phyloP scores from a whole-genome alignment of 78 protist species.

The Dictyostelium firmibasis region DNA sequence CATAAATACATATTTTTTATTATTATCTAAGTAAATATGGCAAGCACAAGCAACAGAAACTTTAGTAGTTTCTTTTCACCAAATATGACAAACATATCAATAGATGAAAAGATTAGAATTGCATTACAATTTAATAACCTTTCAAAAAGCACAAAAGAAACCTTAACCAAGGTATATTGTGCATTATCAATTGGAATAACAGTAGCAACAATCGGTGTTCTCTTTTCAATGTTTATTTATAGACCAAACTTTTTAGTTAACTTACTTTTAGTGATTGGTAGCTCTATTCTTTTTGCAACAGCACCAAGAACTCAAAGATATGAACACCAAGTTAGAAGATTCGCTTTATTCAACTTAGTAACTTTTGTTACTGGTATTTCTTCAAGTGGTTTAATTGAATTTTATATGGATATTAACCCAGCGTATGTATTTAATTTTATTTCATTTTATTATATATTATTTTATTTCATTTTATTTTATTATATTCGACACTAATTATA shows the following conservation, averaged over 20 bases:
- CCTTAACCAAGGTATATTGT: constrained; percentile 24
- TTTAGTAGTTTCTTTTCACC: not conserved
- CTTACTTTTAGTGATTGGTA: not conserved
- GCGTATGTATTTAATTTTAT: constrained; percentile 24
- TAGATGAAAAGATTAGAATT: constrained; percentile 1
- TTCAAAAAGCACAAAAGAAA: constrained; percentile 17
- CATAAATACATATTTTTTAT: no score
- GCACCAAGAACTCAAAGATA: not conserved
- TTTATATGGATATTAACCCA: not conserved
- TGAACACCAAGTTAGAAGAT: not conserved
- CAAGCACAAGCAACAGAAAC: not conserved
- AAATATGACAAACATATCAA: not conserved
- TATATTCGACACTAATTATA: no score
- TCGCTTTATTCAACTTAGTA: not conserved
- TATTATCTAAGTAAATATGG: not conserved
- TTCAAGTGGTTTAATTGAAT: not conserved
- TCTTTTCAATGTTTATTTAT: not conserved
- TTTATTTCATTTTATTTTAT: no score
- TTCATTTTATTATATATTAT: no score
- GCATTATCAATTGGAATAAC: constrained; percentile 14
- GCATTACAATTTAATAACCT: constrained; percentile 19
- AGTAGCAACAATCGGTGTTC: constrained; percentile 15
- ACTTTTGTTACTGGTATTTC: constrained; percentile 13
- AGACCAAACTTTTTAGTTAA: not conserved
- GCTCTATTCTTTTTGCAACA: not conserved